A percentile compares a stretch with the other conserved stretches of the same genome.
phyloP scores from a whole-genome alignment of 371 early-diverging fungal species.

The Rhizopus arrhizus region DNA sequence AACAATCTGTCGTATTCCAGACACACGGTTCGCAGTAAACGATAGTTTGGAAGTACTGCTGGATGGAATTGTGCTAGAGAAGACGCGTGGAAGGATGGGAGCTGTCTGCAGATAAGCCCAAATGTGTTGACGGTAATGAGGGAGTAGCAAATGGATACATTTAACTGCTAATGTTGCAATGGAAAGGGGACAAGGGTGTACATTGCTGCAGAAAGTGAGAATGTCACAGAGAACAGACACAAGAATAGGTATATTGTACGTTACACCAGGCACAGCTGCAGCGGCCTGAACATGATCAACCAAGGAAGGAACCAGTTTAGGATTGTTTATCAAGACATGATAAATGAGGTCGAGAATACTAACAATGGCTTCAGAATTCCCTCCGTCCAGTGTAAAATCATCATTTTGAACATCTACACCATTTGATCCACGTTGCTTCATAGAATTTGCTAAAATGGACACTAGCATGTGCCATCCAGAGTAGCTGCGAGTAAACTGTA shows the following conservation, averaged over 20 bases:
- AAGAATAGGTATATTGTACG: slow-evolving; percentile 19
- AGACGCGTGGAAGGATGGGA: slow-evolving; percentile 34
- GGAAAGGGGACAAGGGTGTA: slow-evolving; percentile 17
- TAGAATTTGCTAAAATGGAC: slow-evolving; percentile 27
- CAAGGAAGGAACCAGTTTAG: slow-evolving; percentile 23
- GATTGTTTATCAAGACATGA: slow-evolving; percentile 25
- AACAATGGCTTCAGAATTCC: slow-evolving; percentile 23
- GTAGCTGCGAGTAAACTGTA: slow-evolving; percentile 29
- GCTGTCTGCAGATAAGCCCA: slow-evolving; percentile 39
- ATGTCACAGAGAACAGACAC: slow-evolving; percentile 35
- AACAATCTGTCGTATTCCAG: slow-evolving; percentile 39
- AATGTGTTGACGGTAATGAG: slow-evolving; percentile 32
- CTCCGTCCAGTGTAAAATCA: slow-evolving; percentile 21
- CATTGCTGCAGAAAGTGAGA: slow-evolving; percentile 21
- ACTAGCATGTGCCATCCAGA: slow-evolving; percentile 47
- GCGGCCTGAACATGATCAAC: slow-evolving; percentile 37
- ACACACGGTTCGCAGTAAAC: slow-evolving; percentile 10
- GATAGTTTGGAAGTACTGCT: background rate
- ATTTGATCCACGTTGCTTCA: background rate
- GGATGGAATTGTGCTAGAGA: slow-evolving; percentile 1
- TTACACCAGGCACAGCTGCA: background rate
- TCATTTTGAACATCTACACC: slow-evolving; percentile 24
- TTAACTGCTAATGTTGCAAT: slow-evolving; percentile 32
- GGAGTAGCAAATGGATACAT: slow-evolving; percentile 40
- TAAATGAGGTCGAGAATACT: slow-evolving; percentile 36